A percentile compares a stretch with the other conserved stretches of the same genome.
These are phyloP conservation scores for Talaromyces albobiverticillius DNA, from an alignment of 2,329 filamentous ascomycete genomes.

Conservation along the genomic window DNA sequence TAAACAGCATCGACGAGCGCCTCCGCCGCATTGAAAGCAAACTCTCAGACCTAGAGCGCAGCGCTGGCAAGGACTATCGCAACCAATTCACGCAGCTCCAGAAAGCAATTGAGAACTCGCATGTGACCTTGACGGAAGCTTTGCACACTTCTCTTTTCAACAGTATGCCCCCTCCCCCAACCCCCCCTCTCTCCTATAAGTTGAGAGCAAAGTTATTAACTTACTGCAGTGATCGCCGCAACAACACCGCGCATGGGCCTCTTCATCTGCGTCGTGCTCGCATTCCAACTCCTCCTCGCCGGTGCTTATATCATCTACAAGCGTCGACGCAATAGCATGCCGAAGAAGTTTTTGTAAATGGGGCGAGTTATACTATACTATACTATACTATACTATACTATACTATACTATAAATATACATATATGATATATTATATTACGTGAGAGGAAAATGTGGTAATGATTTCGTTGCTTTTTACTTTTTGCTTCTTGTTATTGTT, in stretches of 20 bases:
- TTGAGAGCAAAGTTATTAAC: not conserved
- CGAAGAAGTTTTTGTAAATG: slow-evolving; percentile 84
- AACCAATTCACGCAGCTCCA: slow-evolving; percentile 54
- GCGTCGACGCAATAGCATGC: slow-evolving; percentile 67
- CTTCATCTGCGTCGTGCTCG: slow-evolving; percentile 69
- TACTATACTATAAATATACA: too few species aligned
- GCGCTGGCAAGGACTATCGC: slow-evolving; percentile 58
- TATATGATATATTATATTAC: too few species aligned
- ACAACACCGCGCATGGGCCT: slow-evolving; percentile 58
- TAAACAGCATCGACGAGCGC: slow-evolving; percentile 43
- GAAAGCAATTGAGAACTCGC: slow-evolving; percentile 51
- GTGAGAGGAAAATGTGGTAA: not conserved
- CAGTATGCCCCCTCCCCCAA: slow-evolving; percentile 40
- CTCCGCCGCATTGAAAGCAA: slow-evolving; percentile 54
- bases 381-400: not conserved
- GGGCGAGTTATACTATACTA: not conserved
- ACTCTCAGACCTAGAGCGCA: slow-evolving; percentile 50
- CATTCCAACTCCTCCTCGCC: slow-evolving; percentile 69
- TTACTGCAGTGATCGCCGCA: slow-evolving; percentile 47
- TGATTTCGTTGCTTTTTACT: too few species aligned
- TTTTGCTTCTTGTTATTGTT: too few species aligned
- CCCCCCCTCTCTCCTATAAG: not conserved
- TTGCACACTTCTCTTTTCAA: slow-evolving; percentile 50
- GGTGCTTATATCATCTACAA: slow-evolving; percentile 75
- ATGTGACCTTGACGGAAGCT: slow-evolving; percentile 51